Conservation (phyloP, 1,284 basidiomycete species). For the Apiotrichum porosum region DNA sequence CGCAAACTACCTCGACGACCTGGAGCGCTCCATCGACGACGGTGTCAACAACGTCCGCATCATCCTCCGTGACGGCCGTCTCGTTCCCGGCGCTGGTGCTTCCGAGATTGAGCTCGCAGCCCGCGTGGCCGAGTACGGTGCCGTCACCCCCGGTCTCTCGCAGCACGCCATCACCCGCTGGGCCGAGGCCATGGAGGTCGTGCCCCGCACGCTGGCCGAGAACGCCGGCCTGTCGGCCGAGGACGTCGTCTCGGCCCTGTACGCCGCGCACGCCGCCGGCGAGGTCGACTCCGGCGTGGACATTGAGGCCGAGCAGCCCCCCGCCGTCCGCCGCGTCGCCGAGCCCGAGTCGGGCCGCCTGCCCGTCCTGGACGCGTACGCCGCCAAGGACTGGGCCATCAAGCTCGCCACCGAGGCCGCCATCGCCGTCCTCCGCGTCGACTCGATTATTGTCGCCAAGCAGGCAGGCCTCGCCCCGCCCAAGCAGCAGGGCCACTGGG, state of each 20-base stretch:
- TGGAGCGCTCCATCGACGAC: conserved; percentile 93
- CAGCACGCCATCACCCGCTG: conserved; percentile 94
- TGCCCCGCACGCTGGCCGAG: conserved; percentile 90
- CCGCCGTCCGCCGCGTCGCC: conserved; percentile 24
- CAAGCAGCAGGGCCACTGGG: conserved; percentile 51
- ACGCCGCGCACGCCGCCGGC: conserved; percentile 77
- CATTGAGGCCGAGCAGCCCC: conserved; percentile 59
- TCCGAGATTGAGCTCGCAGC: conserved; percentile 86
- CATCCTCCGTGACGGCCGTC: conserved; percentile 79
- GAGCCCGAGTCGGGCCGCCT: conserved; percentile 15
- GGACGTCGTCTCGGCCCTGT: conserved; percentile 79
- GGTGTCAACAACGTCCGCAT: conserved; percentile 96
- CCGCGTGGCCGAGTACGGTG: conserved; percentile 78
- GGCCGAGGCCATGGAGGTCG: conserved; percentile 82
- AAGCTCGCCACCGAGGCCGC: conserved; percentile 75
- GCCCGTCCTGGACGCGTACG: conserved; percentile 40
- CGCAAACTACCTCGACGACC: conserved; percentile 87
- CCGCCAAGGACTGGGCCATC: conserved; percentile 50
- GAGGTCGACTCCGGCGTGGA: conserved; percentile 67
- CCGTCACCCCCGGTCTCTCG: conserved; percentile 79
- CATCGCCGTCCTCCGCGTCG: conserved; percentile 86
- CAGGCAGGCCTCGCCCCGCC: conserved; percentile 63
- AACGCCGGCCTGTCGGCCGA: conserved; percentile 94
- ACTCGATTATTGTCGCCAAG: conserved; percentile 97
- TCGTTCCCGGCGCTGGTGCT: conserved; percentile 93